Conservation (phyloP, 2,329 filamentous ascomycete genomes). For the Alternaria viburni region DNA sequence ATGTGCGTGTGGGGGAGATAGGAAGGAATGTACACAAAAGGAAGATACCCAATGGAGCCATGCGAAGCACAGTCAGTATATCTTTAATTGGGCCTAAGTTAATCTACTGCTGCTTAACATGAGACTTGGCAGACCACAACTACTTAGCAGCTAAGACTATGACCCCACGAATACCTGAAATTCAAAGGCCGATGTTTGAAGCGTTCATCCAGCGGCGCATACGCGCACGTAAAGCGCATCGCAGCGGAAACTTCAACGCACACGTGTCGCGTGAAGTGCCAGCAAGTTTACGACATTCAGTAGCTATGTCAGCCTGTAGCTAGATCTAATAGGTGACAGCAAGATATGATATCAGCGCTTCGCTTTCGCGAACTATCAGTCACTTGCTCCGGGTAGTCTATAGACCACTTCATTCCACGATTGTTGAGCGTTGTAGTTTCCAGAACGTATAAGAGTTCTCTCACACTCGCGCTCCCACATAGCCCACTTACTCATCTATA, state of each 20-base stretch:
- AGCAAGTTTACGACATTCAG: neutral
- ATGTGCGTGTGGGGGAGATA: neutral
- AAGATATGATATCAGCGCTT: neutral
- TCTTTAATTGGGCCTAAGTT: neutral
- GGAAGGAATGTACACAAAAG: neutral
- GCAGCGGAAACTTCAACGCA: neutral
- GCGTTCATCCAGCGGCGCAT: neutral
- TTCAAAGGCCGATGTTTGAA: conserved; percentile 35
- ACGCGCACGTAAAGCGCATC: neutral
- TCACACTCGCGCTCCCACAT: neutral
- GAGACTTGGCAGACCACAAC: neutral
- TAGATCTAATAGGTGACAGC: neutral
- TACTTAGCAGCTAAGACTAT: neutral
- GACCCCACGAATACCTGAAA: conserved; percentile 33
- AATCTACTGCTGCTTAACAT: neutral
- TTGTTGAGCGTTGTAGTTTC: neutral
- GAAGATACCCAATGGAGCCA: neutral
- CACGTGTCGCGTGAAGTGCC: neutral
- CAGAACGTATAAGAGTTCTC: neutral
- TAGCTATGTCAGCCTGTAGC: neutral
- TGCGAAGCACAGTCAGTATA: neutral
- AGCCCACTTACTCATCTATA: neutral
- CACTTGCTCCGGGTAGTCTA: neutral
- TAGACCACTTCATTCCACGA: neutral
- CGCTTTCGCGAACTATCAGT: neutral